A percentile compares a stretch with the other conserved stretches of the same genome.
Evolutionary conservation across 345 rosid genomes (phyloP).

Genomic region (Heritiera fomes): DNA sequence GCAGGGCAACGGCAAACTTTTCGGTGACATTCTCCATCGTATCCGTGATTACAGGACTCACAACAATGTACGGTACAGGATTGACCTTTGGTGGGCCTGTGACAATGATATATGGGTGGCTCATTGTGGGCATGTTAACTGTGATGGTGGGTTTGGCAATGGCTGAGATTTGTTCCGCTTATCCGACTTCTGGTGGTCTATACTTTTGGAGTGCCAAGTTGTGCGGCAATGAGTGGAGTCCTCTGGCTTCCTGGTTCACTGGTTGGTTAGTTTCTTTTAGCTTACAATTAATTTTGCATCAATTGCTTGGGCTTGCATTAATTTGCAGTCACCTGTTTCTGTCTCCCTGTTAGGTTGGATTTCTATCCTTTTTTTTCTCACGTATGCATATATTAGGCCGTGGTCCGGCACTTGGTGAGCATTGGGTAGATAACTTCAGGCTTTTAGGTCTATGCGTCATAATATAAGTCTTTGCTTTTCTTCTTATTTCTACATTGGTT

Average conservation of each 20-base stretch:
- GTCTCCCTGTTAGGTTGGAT: neutral
- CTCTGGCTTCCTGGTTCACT: constrained; percentile 60
- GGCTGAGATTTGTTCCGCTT: constrained; percentile 70
- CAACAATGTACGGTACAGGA: constrained; percentile 48
- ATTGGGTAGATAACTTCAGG: no score
- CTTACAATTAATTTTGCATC: neutral
- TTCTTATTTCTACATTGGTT: no score
- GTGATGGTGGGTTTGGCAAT: constrained; percentile 43
- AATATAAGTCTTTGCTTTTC: no score
- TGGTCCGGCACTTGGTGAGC: neutral
- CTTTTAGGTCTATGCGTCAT: no score
- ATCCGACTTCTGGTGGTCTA: constrained; percentile 60
- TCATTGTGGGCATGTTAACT: constrained; percentile 42
- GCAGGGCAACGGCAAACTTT: constrained; percentile 44
- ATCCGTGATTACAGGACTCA: constrained; percentile 51
- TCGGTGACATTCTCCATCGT: constrained; percentile 52
- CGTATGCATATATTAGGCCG: neutral
- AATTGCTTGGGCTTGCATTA: neutral
- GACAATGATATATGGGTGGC: constrained; percentile 62
- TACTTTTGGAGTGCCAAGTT: constrained; percentile 63
- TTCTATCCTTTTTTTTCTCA: neutral
- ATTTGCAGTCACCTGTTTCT: neutral
- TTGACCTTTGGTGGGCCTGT: constrained; percentile 53
- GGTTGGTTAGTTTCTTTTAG: constrained; percentile 49
- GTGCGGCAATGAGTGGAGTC: constrained; percentile 51